A percentile compares a stretch with the other conserved stretches of the same genome.
Conservation (phyloP, 768 basidiomycete species). For the Auriscalpium orientale region DNA sequence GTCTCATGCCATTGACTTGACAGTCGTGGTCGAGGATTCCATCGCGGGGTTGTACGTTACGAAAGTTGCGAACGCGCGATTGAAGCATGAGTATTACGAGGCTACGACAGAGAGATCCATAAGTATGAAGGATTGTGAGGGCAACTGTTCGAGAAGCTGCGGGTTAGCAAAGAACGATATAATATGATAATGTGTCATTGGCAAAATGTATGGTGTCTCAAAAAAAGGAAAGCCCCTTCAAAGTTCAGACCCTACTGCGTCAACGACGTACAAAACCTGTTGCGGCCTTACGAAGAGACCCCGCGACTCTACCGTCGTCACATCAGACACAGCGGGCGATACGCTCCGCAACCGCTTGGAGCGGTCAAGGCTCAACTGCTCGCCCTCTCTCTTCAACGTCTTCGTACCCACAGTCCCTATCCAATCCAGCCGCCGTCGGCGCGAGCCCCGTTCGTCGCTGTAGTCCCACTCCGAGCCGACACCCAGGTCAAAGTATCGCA, state of each 20-base stretch:
- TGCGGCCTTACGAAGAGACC: slow-evolving; percentile 81
- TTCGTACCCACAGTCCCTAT: slow-evolving; percentile 27
- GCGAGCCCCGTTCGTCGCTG: slow-evolving; percentile 36
- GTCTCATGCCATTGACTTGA: no score
- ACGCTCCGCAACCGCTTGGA: slow-evolving; percentile 58
- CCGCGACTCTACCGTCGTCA: slow-evolving; percentile 53
- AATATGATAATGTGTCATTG: no score
- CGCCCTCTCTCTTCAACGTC: slow-evolving; percentile 48
- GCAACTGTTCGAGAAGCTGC: no score
- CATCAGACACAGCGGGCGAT: slow-evolving; percentile 56
- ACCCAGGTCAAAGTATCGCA: slow-evolving; percentile 79
- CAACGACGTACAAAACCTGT: slow-evolving; percentile 82
- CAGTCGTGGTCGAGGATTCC: no score
- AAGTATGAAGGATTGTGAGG: no score
- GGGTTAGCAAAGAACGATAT: no score
- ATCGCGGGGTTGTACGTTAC: no score
- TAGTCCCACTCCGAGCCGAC: slow-evolving; percentile 58
- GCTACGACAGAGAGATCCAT: background rate
- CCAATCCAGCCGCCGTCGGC: slow-evolving; percentile 34
- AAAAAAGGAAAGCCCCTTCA: background rate
- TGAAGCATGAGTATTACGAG: no score
- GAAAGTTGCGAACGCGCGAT: no score
- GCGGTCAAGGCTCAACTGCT: slow-evolving; percentile 36
- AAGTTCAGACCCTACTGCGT: slow-evolving; percentile 48
- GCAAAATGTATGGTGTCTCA: no score